Conservation (phyloP, 345 rosid species). For the Reutealis trisperma region DNA sequence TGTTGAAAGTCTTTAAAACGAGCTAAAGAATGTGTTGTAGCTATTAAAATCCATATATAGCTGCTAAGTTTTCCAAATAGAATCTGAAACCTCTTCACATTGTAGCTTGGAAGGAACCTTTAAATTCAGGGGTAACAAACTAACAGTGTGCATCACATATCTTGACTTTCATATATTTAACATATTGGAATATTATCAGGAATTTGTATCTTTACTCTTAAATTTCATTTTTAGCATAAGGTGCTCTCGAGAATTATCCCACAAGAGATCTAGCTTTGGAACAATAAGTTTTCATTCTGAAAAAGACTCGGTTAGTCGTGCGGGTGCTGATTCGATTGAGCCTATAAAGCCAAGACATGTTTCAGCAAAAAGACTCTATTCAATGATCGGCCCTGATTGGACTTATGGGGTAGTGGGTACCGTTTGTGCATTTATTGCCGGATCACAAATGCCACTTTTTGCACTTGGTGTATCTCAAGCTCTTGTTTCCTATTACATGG, state of each 20-base stretch:
- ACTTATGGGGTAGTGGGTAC: conserved; percentile 70
- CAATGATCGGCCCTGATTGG: conserved; percentile 92
- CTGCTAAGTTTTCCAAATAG: too few relatives aligned
- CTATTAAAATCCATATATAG: too few relatives aligned
- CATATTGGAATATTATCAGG: neutral
- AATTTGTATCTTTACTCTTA: neutral
- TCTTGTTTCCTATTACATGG: conserved; percentile 76
- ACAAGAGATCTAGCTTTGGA: conserved; percentile 61
- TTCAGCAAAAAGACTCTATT: conserved; percentile 59
- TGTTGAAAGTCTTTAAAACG: too few relatives aligned
- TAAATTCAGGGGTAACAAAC: neutral
- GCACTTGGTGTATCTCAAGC: conserved; percentile 96
- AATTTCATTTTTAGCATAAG: conserved; percentile 37
- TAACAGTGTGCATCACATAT: neutral
- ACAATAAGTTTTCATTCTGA: conserved; percentile 73
- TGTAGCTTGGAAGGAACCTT: neutral
- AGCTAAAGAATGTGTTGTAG: too few relatives aligned
- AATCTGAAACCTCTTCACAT: too few relatives aligned
- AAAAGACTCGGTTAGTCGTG: conserved; percentile 60
- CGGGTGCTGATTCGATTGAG: conserved; percentile 48
- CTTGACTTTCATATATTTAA: neutral
- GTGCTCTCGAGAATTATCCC: conserved; percentile 69
- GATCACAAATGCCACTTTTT: conserved; percentile 94
- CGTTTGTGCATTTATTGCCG: conserved; percentile 67
- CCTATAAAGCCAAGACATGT: conserved; percentile 40